These are phyloP conservation scores for Mimosa pudica DNA, from an alignment of 306 rosid genomes.

Conservation along the genomic window DNA sequence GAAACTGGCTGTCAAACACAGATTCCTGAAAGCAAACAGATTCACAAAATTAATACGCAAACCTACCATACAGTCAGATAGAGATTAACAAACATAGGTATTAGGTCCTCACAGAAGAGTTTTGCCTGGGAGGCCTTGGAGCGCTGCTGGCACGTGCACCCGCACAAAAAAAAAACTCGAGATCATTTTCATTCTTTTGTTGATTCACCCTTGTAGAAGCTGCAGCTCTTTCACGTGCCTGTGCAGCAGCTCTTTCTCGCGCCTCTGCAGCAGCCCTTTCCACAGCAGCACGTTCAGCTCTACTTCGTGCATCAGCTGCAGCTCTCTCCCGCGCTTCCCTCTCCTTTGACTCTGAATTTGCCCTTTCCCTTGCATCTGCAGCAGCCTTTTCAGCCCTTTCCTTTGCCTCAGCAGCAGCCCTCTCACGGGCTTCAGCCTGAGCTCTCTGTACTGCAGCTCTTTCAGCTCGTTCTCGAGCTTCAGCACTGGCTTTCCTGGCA, in stretches of 20 bases:
- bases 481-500: conserved; percentile 79
- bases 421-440: conserved; percentile 95
- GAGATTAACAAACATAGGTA: conserved; percentile 27
- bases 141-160: conserved; percentile 76
- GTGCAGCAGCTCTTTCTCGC: conserved; percentile 75
- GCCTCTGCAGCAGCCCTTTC: conserved; percentile 86
- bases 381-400: conserved; percentile 71
- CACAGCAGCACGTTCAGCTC: conserved; percentile 81
- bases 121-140: conserved; percentile 89
- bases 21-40: conserved; percentile 54
- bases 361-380: conserved; percentile 70
- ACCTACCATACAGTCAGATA: conserved; percentile 5
- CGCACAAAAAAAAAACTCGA: conserved; percentile 78
- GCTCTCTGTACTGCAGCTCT: conserved; percentile 97
- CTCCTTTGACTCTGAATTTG: conserved; percentile 60
- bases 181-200: conserved; percentile 76
- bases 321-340: conserved; percentile 50
- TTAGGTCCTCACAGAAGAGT: conserved; percentile 62
- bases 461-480: conserved; percentile 96
- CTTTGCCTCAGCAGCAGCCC: conserved; percentile 88
- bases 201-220: conserved; percentile 79
- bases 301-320: conserved; percentile 64
- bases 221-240: conserved; percentile 82
- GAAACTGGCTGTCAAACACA: conserved; percentile 64
- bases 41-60: conserved; percentile 34